Base-by-base conservation (phyloP, 345 rosid genomes). In the Eucalyptus erythrocorys region DNA sequence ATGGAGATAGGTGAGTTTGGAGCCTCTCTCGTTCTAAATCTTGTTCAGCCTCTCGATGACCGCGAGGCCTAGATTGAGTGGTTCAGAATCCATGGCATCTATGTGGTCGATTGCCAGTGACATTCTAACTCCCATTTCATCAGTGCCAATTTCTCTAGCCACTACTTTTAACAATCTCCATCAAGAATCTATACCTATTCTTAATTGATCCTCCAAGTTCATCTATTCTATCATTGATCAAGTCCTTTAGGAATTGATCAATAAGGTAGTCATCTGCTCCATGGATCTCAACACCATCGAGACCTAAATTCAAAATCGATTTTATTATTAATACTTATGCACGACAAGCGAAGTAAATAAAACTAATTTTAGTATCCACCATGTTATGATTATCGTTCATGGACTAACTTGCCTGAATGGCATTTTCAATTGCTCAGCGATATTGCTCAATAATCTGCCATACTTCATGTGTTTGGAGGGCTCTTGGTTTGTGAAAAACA, bases 201-300 rank as follows among this genome's bases (percentile, higher is more conserved):
- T 55, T 0, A 2, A 55, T 55, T 55, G 61, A 55, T 55, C 30
- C 30, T 55, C 61, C 13, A 10, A 55, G 1, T 55, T 24, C 30
- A 55, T 55, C 13, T 26, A 5, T 4, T 55, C 61, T 55, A 4
- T 55, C 61, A 10, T 55, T 55, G 30, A 55, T 55, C 61, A 10
- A 55, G 61, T 55, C 61, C 30, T 55, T 55, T 24, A 55, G 24
- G 61, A 55, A 55, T 55, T 55, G 13, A 55, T 55, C 61, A 4
- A 95, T 94, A 61, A 97, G 97, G 90, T 96, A 97, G 59, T 96
- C 99, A 82, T 96, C 96, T 0, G 97, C 99, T 55, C 96, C 96
- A 50, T 96, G 99, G 89, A 96, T 94, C 94, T 97, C 99, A 86
- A 96, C 90, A 50, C 98, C 99, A 89, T 96, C 95, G 84, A 97